Conservation (phyloP, 192 early-diverging fungal genomes). For the Chytriomyces hyalinus region DNA sequence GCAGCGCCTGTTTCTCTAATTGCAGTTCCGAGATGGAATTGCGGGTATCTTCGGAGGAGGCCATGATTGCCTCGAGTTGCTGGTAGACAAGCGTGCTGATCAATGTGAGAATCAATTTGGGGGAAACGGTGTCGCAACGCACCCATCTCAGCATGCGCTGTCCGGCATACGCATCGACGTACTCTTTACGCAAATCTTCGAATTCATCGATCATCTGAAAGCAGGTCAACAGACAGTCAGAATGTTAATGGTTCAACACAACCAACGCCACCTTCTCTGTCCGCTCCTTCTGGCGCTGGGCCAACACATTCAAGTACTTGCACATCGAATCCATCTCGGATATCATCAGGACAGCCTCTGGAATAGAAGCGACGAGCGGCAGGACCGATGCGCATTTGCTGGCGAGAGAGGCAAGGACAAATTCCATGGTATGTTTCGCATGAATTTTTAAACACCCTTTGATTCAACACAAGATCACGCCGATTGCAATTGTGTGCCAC, state of each 20-base stretch:
- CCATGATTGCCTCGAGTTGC: conserved; percentile 1
- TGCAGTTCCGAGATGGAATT: not conserved
- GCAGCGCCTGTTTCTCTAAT: not conserved
- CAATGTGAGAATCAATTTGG: not conserved
- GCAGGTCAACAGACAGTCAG: not conserved
- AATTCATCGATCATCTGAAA: not conserved
- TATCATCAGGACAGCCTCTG: not conserved
- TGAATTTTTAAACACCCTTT: no score
- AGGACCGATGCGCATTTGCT: not conserved
- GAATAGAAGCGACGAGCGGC: not conserved
- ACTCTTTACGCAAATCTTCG: not conserved
- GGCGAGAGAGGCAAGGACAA: not conserved
- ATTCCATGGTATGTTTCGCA: not conserved
- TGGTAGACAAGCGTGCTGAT: not conserved
- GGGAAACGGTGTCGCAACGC: not conserved
- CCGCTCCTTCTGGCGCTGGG: not conserved
- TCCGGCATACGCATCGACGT: not conserved
- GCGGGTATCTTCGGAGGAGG: conserved; percentile 6
- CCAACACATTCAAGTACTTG: not conserved
- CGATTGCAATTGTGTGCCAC: no score
- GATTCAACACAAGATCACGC: no score
- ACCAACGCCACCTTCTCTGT: not conserved
- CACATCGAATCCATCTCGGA: not conserved
- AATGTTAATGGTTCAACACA: not conserved
- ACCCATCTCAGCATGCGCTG: conserved; percentile 2